phyloP scores from a whole-genome alignment of 805 yeast genomes.

The Teunomyces lycoperdinae region DNA sequence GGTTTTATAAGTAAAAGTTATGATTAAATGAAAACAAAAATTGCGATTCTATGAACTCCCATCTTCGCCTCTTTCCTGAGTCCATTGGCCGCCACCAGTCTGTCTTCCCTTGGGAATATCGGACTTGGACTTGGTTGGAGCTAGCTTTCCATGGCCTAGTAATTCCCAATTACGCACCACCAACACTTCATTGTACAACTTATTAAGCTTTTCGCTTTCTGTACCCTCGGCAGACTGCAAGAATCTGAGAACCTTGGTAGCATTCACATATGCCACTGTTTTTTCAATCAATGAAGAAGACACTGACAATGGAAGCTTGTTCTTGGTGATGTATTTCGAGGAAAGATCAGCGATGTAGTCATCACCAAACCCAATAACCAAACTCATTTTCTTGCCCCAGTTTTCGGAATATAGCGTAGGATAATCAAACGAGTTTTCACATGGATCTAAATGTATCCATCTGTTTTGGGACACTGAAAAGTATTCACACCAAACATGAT shows the following conservation, averaged over 20 bases:
- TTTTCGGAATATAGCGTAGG: conserved; percentile 76
- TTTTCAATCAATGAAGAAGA: conserved; percentile 36
- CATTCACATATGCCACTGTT: conserved; percentile 37
- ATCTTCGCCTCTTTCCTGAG: conserved; percentile 70
- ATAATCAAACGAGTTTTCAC: conserved; percentile 82
- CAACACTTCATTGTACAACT: conserved; percentile 34
- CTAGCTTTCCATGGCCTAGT: conserved; percentile 11
- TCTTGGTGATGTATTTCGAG: conserved; percentile 55
- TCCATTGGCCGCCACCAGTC: conserved; percentile 79
- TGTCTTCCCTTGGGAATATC: conserved; percentile 51
- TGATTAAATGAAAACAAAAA: too few species aligned
- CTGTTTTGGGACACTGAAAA: conserved; percentile 56
- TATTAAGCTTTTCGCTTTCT: conserved; percentile 13
- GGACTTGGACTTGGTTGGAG: conserved; percentile 22
- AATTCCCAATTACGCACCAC: conserved; percentile 36
- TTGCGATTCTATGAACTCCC: conserved; percentile 34
- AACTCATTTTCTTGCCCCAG: conserved; percentile 95
- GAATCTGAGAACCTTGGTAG: conserved; percentile 16
- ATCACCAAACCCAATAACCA: conserved; percentile 66
- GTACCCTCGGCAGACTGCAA: conserved; percentile 8
- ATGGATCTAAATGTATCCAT: conserved; percentile 89
- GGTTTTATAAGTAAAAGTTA: not conserved
- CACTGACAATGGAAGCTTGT: conserved; percentile 38
- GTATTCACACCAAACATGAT: conserved; percentile 95
- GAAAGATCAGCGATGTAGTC: conserved; percentile 70